phyloP scores from a whole-genome alignment of 768 basidiomycete genomes.

The Chiua virens region DNA sequence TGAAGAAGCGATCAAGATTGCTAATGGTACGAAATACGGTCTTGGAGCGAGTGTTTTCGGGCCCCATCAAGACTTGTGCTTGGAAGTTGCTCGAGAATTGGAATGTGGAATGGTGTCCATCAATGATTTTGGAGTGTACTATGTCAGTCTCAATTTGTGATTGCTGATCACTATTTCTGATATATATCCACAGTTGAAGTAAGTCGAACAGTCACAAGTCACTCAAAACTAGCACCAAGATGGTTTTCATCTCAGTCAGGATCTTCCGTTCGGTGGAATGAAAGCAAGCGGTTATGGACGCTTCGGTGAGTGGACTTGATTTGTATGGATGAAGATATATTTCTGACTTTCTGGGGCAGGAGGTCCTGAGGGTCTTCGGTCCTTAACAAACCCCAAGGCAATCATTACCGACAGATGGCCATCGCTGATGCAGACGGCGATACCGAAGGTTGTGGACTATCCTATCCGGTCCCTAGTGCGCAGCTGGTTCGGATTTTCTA shows the following conservation, averaged over 20 bases:
- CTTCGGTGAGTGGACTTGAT: constrained; percentile 57
- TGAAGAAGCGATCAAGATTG: constrained; percentile 84
- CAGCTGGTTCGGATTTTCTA: constrained; percentile 62
- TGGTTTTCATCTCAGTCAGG: constrained; percentile 54
- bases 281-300: constrained; percentile 93
- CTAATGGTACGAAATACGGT: constrained; percentile 86
- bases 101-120: constrained; percentile 97
- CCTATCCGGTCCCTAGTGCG: constrained; percentile 70
- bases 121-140: constrained; percentile 92
- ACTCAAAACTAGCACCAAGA: constrained; percentile 3
- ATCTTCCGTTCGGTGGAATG: constrained; percentile 91
- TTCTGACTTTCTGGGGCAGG: constrained; percentile 42
- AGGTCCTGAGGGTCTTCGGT: constrained; percentile 90
- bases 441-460: constrained; percentile 86
- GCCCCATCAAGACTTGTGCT: constrained; percentile 72
- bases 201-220: constrained; percentile 24
- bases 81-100: constrained; percentile 76
- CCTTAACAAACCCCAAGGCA: constrained; percentile 86
- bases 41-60: constrained; percentile 96
- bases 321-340: constrained; percentile 1
- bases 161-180: constrained; percentile 15
- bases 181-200: constrained; percentile 58
- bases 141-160: constrained; percentile 47
- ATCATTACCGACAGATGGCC: constrained; percentile 88
- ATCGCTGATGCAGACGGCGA: constrained; percentile 75